Evolutionary conservation across 495 filamentous ascomycete genomes (phyloP), one percentile per base, ranked within the genome.

Genomic region (Hypoxylon perforatum): DNA sequence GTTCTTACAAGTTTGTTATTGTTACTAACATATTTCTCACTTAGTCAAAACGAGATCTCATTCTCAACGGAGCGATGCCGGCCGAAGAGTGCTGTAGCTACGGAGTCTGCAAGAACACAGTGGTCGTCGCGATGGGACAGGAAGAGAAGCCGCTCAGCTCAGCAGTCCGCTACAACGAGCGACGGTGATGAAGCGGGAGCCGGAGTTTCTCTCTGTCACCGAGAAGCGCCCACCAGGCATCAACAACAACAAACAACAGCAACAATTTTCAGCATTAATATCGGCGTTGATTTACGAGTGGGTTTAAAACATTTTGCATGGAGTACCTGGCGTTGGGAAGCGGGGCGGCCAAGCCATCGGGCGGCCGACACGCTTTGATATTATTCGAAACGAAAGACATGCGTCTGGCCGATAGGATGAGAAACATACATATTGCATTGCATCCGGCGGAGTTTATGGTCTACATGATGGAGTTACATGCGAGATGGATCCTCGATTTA

Each of bases 21-120:
- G 21, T 44, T 42, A 38, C 59, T 67, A 61, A 63, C 61, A 62
- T 9, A 59, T 39, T 49, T 49, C 23, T 63, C 8, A 33, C 30
- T 41, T 17, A 84, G 82, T 65, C 63, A 25, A 79, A 75, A 63
- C 75, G 81, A 70, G 82, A 85, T 70, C 72, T 72, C 10, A 82
- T 84, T 46, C 73, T 84, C 28, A 75, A 59, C 21, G 81, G 81
- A 21, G 71, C 77, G 17, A 69, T 82, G 36, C 72, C 76, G 8
- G 78, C 80, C 28, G 79, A 80, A 25, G 78, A 75, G 7, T 84
- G 82, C 65, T 85, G 82, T 64, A 78, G 74, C 51, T 85, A 85
- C 53, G 81, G 82, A 10, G 64, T 76, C 2, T 84, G 81, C 57
- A 75, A 76, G 50, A 75, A 77, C 15, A 76, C 80, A 44, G 81